Conservation (phyloP, 306 rosid genomes). For the Begonia loranthoides region DNA sequence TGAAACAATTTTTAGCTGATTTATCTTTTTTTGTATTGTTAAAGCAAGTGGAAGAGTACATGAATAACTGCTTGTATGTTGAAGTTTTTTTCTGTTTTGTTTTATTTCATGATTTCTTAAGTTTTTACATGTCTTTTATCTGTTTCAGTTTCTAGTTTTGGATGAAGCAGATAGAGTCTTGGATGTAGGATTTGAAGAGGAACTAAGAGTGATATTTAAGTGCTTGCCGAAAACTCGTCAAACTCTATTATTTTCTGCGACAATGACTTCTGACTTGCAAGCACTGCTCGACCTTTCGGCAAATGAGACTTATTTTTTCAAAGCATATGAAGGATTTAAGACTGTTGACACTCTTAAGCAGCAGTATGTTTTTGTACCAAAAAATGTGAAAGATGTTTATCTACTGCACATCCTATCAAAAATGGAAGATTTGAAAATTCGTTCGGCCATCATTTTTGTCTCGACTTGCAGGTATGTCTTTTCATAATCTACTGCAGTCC, state of each 20-base stretch:
- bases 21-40: too few species aligned
- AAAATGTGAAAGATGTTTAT: slow-evolving; percentile 69
- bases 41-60: too few species aligned
- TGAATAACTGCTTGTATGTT: too few species aligned
- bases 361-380: slow-evolving; percentile 50
- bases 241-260: slow-evolving; percentile 76
- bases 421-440: slow-evolving; percentile 59
- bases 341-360: slow-evolving; percentile 70
- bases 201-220: slow-evolving; percentile 55
- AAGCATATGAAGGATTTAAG: slow-evolving; percentile 80
- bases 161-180: slow-evolving; percentile 91
- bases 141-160: slow-evolving; percentile 64
- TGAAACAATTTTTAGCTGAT: too few species aligned
- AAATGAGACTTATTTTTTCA: slow-evolving; percentile 53
- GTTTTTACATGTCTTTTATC: neutral
- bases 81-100: too few species aligned
- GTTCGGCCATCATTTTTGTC: slow-evolving; percentile 69
- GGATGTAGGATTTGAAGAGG: slow-evolving; percentile 77
- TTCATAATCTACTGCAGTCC: slow-evolving; percentile 5
- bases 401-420: slow-evolving; percentile 52
- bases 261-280: slow-evolving; percentile 54
- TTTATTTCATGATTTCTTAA: too few species aligned
- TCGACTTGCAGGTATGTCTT: slow-evolving; percentile 62
- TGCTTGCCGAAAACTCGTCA: slow-evolving; percentile 76
- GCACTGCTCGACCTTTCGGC: slow-evolving; percentile 50